phyloP scores from a whole-genome alignment of 805 yeast species.

The Soucietia sequanensis region DNA sequence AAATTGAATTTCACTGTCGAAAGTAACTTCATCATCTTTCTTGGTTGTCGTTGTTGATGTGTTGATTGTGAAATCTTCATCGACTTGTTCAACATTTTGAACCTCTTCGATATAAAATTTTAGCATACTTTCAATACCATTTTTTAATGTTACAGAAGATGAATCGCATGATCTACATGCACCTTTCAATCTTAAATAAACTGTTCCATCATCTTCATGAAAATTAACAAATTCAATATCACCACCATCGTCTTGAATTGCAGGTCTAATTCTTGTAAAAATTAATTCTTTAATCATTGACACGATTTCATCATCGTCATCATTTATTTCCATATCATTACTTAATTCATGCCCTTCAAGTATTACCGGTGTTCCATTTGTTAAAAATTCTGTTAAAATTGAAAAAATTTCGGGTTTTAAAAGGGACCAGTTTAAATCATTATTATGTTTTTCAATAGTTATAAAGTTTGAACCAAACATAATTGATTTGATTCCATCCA shows the following conservation, averaged over 20 bases:
- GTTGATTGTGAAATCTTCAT: slow-evolving; percentile 30
- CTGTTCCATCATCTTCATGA: slow-evolving; percentile 53
- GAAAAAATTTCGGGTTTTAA: slow-evolving; percentile 68
- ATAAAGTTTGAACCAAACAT: slow-evolving; percentile 84
- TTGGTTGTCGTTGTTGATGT: not conserved
- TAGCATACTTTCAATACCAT: slow-evolving; percentile 70
- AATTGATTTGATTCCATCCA: slow-evolving; percentile 74
- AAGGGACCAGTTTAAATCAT: slow-evolving; percentile 55
- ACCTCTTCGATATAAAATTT: slow-evolving; percentile 71
- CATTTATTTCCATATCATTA: slow-evolving; percentile 45
- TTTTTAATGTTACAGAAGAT: slow-evolving; percentile 62
- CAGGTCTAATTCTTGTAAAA: slow-evolving; percentile 70
- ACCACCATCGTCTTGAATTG: slow-evolving; percentile 75
- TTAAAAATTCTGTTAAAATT: slow-evolving; percentile 53
- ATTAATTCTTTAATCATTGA: slow-evolving; percentile 68
- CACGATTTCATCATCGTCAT: slow-evolving; percentile 65
- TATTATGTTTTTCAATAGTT: slow-evolving; percentile 65
- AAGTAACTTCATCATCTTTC: slow-evolving; percentile 7
- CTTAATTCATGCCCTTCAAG: slow-evolving; percentile 24
- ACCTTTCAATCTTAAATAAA: slow-evolving; percentile 58
- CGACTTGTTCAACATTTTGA: slow-evolving; percentile 51
- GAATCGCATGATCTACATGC: slow-evolving; percentile 75
- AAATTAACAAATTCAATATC: slow-evolving; percentile 67
- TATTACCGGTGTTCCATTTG: slow-evolving; percentile 57
- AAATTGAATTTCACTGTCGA: slow-evolving; percentile 14